These are phyloP conservation scores for Diplodia sapinea DNA, from an alignment of 2,329 filamentous ascomycete species.

Conservation along the genomic window DNA sequence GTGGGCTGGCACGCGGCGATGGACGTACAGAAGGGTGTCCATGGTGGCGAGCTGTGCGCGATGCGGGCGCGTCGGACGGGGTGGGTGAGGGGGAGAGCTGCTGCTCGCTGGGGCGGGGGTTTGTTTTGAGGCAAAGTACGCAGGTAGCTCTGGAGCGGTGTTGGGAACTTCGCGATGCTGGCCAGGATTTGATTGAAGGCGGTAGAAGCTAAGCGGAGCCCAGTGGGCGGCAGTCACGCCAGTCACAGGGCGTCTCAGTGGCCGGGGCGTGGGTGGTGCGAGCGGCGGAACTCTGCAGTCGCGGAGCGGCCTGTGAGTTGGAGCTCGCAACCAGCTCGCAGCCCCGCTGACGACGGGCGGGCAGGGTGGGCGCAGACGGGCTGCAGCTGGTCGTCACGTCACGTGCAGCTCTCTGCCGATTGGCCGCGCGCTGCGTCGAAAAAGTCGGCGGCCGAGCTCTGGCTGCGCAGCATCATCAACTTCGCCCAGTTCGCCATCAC, in stretches of 20 bases:
- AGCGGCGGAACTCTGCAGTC: slow-evolving; percentile 19
- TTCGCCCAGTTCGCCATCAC: slow-evolving; percentile 22
- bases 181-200: slow-evolving; percentile 18
- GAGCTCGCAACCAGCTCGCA: background rate
- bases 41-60: slow-evolving; percentile 46
- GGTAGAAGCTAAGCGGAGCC: slow-evolving; percentile 22
- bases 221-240: slow-evolving; percentile 27
- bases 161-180: slow-evolving; percentile 14
- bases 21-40: slow-evolving; percentile 67
- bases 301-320: slow-evolving; percentile 26
- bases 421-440: slow-evolving; percentile 16
- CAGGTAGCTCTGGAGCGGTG: slow-evolving; percentile 7
- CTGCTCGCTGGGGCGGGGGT: background rate
- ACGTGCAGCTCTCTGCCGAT: slow-evolving; percentile 12
- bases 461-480: slow-evolving; percentile 30
- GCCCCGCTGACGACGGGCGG: slow-evolving; percentile 19
- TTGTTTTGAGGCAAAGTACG: slow-evolving; percentile 14
- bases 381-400: background rate
- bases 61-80: background rate
- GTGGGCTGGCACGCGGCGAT: slow-evolving; percentile 8
- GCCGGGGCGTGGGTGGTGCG: slow-evolving; percentile 23
- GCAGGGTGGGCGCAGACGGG: slow-evolving; percentile 7
- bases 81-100: background rate
- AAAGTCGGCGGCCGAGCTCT: slow-evolving; percentile 30
- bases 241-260: slow-evolving; percentile 11